These are phyloP conservation scores for Eragrostis tef DNA, from an alignment of 202 grass and related monocot genomes.

Conservation along the genomic window DNA sequence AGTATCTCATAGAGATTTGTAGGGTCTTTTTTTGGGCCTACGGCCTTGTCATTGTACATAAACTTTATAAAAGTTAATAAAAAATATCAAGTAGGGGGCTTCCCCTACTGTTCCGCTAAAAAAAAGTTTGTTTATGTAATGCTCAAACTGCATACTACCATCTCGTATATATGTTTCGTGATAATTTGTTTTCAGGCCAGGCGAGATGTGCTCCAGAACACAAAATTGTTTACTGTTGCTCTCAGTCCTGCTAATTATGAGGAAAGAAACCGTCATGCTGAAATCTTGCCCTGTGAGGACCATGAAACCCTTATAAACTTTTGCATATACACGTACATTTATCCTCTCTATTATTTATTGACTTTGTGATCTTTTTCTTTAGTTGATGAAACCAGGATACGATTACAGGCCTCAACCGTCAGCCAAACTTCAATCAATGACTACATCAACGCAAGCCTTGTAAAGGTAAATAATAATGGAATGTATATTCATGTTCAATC, in stretches of 20 bases:
- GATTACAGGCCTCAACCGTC: constrained; percentile 36
- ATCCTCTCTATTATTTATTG: neutral
- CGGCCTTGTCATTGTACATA: too few species aligned
- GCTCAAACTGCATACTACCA: too few species aligned
- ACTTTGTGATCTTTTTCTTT: constrained; percentile 38
- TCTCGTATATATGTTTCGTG: neutral
- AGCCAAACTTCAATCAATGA: constrained; percentile 22
- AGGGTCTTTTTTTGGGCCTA: too few species aligned
- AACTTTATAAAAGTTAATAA: too few species aligned
- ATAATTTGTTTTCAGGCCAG: constrained; percentile 43
- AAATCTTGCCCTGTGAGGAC: constrained; percentile 74
- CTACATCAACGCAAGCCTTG: constrained; percentile 80
- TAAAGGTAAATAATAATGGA: constrained; percentile 53
- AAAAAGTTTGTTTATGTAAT: too few species aligned
- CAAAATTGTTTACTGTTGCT: constrained; percentile 56
- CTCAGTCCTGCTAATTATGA: constrained; percentile 44
- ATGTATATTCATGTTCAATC: neutral
- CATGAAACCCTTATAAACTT: neutral
- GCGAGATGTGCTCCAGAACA: constrained; percentile 34
- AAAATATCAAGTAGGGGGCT: too few species aligned
- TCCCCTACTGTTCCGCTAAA: too few species aligned
- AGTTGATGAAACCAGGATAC: constrained; percentile 69
- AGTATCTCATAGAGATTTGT: too few species aligned
- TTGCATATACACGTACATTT: neutral
- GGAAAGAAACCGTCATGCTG: constrained; percentile 66